Base-by-base conservation (phyloP, 192 early-diverging fungal genomes). In the Kappamyces sp. region DNA sequence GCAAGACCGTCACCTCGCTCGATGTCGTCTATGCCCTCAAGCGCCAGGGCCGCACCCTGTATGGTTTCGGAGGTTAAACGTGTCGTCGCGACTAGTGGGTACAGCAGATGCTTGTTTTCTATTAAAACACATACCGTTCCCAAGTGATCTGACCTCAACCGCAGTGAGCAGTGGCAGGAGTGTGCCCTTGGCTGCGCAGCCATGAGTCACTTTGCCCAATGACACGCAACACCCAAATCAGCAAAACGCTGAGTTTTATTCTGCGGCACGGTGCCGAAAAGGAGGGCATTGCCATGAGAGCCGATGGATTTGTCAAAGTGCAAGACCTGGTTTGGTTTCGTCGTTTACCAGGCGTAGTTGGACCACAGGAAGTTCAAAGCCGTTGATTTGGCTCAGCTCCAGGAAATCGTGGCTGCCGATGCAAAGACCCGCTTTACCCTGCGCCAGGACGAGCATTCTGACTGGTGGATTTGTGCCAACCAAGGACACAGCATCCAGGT, bases 11-110 rank as follows among this genome's bases (percentile, higher is more conserved):
- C 70, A 99, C 96, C 50, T 96, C 94, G 40, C 85, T 99, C 42
- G 96, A 99, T 75, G 96, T 99, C 45, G 94, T 99, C 76, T 98
- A 98, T 74, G 90, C 91, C 34, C 84, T 96, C 79, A 96, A 96
- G 84, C 83, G 91, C 72, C 93, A 96, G 78, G 93, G 91, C 74
- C 85, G 93, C 66, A 91, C 93, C 66, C 88, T 96, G 64, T 93
- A 88, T 65, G 86, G 86, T 57, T 88, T 87, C 76, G 84, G 86
- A 65, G 84, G 86, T 63, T 88, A 87, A 86, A n/a, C n/a, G n/a
- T n/a, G n/a, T n/a, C n/a, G n/a, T n/a, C n/a, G n/a, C n/a, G n/a
- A n/a, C n/a, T n/a, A n/a, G n/a, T n/a, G n/a, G n/a, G n/a, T n/a
- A n/a, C n/a, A n/a, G n/a, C n/a, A n/a, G n/a, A n/a, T n/a, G n/a